These are phyloP conservation scores for Teunomyces funiuensis DNA, from an alignment of 805 yeast genomes.

Conservation along the genomic window DNA sequence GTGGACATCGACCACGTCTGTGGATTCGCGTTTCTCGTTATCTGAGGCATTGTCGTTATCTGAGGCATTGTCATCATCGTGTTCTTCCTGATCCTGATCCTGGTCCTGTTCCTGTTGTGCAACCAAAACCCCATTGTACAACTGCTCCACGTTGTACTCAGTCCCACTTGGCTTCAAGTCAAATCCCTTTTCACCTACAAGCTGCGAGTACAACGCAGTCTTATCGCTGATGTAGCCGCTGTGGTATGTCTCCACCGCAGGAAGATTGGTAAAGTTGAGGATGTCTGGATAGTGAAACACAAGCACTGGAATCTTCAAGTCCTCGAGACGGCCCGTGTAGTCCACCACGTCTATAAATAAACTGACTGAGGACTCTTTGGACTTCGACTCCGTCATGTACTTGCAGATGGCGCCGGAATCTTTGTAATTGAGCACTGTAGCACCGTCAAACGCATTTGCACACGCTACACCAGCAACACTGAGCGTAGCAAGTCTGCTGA, in stretches of 20 bases:
- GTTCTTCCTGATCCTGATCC: not conserved
- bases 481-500: not conserved
- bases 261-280: constrained; percentile 19
- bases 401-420: constrained; percentile 6
- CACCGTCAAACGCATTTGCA: not conserved
- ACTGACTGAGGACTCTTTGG: constrained; percentile 9
- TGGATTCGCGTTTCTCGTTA: too few relatives aligned
- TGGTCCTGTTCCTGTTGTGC: not conserved
- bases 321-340: constrained; percentile 5
- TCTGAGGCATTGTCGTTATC: constrained; percentile 11
- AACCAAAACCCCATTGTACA: not conserved
- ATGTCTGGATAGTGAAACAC: constrained; percentile 26
- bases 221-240: constrained; percentile 6
- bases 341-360: constrained; percentile 12
- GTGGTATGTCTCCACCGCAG: constrained; percentile 14
- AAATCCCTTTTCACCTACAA: constrained; percentile 15
- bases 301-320: constrained; percentile 21
- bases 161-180: constrained; percentile 8
- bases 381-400: constrained; percentile 3
- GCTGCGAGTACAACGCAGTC: constrained; percentile 1
- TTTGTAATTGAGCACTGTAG: not conserved
- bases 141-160: not conserved
- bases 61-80: constrained; percentile 8
- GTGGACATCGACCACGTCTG: constrained; percentile 7
- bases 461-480: not conserved